Conservation (phyloP, 73 alveolate genomes). For the Halteria grandinella region DNA sequence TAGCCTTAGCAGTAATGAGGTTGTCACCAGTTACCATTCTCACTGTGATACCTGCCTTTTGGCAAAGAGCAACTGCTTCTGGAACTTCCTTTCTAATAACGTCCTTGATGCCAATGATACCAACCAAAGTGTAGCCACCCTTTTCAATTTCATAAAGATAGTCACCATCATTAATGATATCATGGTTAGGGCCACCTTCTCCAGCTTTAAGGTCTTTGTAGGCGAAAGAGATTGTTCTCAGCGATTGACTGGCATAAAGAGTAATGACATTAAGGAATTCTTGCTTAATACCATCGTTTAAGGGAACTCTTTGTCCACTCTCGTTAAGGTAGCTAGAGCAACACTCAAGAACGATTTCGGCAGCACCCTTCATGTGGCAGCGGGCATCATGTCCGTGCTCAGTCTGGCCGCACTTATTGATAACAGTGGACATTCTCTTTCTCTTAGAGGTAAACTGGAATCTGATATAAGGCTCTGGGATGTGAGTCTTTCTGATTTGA, state of each 20-base stretch:
- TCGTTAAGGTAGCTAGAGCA: slow-evolving; percentile 66
- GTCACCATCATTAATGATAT: slow-evolving; percentile 28
- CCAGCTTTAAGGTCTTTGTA: slow-evolving; percentile 71
- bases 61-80: slow-evolving; percentile 81
- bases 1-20: slow-evolving; percentile 95
- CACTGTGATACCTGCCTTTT: slow-evolving; percentile 89
- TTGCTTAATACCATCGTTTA: slow-evolving; percentile 35
- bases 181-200: slow-evolving; percentile 66
- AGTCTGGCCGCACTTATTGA: slow-evolving; percentile 65
- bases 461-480: slow-evolving; percentile 46
- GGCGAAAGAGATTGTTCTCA: slow-evolving; percentile 85
- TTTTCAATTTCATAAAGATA: slow-evolving; percentile 47
- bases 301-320: slow-evolving; percentile 55
- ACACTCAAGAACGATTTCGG: slow-evolving; percentile 71
- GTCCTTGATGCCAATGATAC: slow-evolving; percentile 86
- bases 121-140: slow-evolving; percentile 72
- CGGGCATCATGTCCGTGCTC: slow-evolving; percentile 65
- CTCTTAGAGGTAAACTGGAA: slow-evolving; percentile 92
- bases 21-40: slow-evolving; percentile 98
- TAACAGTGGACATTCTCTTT: slow-evolving; percentile 90
- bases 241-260: slow-evolving; percentile 72
- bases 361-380: slow-evolving; percentile 84
- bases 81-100: slow-evolving; percentile 91
- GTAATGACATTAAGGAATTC: slow-evolving; percentile 4
- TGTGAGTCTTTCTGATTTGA: slow-evolving; percentile 27